phyloP scores from a whole-genome alignment of 177 flowering plant species.

The Vitis hybrid region DNA sequence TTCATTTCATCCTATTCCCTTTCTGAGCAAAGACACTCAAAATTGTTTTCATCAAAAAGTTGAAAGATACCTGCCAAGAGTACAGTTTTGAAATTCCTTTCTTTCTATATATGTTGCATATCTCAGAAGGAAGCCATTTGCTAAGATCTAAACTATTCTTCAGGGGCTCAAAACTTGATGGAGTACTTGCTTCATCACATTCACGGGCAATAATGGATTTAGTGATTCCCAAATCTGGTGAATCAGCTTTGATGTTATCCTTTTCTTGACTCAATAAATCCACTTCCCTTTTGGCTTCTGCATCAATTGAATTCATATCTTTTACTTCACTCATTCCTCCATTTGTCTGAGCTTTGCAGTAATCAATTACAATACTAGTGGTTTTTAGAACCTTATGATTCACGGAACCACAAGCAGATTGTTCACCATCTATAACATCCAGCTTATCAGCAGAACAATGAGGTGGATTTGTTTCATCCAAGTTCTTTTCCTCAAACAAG shows the following conservation, averaged over 20 bases:
- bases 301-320: constrained; percentile 15
- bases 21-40: neutral
- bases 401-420: constrained; percentile 21
- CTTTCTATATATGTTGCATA: constrained; percentile 67
- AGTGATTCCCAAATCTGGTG: constrained; percentile 23
- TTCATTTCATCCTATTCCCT: neutral
- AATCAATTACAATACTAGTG: constrained; percentile 9
- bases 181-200: constrained; percentile 47
- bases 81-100: constrained; percentile 77
- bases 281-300: constrained; percentile 16
- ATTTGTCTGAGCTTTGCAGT: constrained; percentile 13
- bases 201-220: constrained; percentile 15
- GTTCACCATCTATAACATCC: constrained; percentile 6
- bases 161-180: constrained; percentile 53
- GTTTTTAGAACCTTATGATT: constrained; percentile 12
- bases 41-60: neutral
- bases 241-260: constrained; percentile 17
- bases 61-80: constrained; percentile 87
- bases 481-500: constrained; percentile 49
- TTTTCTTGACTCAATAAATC: constrained; percentile 18
- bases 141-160: constrained; percentile 49
- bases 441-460: constrained; percentile 11
- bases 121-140: constrained; percentile 84
- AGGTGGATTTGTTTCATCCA: constrained; percentile 21
- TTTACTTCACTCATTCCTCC: constrained; percentile 16